Conservation (phyloP, 495 filamentous ascomycete species). For the Halenospora varia region DNA sequence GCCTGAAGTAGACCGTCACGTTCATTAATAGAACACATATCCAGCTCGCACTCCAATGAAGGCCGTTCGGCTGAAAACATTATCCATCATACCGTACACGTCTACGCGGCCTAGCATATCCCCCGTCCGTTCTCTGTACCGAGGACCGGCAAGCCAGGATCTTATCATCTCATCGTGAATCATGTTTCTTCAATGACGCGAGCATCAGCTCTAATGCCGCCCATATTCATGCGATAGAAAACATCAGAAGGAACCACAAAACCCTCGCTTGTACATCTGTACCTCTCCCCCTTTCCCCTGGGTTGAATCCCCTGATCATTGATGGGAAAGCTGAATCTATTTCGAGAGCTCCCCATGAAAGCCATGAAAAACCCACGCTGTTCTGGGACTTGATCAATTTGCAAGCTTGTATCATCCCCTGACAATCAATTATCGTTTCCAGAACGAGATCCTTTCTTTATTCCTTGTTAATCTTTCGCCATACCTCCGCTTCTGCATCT, state of each 20-base stretch:
- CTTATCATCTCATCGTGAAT: conserved; percentile 12
- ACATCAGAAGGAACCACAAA: conserved; percentile 1
- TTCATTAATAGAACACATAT: conserved; percentile 22
- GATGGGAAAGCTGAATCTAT: conserved; percentile 8
- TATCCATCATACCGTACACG: neutral
- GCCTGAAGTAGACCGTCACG: conserved; percentile 11
- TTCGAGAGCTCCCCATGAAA: conserved; percentile 8
- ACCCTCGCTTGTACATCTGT: neutral
- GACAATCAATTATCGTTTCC: neutral
- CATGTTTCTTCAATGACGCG: conserved; percentile 18
- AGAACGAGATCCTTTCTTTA: conserved; percentile 4
- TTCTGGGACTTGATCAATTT: neutral
- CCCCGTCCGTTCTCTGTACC: neutral
- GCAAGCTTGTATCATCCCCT: neutral
- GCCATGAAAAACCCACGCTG: neutral
- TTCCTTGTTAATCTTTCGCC: conserved; percentile 47
- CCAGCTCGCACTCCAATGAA: conserved; percentile 16
- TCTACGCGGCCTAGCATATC: conserved; percentile 15
- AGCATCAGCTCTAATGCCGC: conserved; percentile 2
- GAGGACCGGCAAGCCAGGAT: neutral
- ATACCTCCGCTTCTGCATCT: conserved; percentile 52
- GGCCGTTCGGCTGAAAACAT: conserved; percentile 5
- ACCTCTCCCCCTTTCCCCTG: neutral
- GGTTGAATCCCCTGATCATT: neutral
- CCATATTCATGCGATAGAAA: conserved; percentile 20